phyloP scores from a whole-genome alignment of 129 eudicot species.

The Tanacetum coccineum region DNA sequence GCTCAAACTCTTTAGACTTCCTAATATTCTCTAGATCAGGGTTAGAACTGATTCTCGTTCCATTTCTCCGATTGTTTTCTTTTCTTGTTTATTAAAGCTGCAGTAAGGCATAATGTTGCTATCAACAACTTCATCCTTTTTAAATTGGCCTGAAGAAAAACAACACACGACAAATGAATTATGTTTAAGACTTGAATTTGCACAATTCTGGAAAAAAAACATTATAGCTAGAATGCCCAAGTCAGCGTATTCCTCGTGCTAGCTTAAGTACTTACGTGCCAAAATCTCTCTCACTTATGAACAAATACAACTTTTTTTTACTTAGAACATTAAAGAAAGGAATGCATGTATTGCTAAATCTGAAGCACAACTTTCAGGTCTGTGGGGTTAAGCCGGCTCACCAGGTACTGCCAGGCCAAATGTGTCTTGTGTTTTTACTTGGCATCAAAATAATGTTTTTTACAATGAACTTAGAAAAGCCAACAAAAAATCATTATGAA shows the following conservation, averaged over 20 bases:
- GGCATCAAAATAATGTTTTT: too few relatives aligned
- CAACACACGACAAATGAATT: slow-evolving; percentile 8
- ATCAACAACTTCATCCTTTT: slow-evolving; percentile 67
- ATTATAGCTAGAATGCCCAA: not conserved
- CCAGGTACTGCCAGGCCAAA: not conserved
- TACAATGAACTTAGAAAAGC: too few relatives aligned
- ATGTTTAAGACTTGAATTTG: not conserved
- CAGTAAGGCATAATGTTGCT: slow-evolving; percentile 81
- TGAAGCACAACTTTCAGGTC: not conserved
- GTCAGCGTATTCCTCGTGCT: not conserved
- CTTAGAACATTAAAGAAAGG: not conserved
- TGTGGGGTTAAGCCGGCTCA: not conserved
- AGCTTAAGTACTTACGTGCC: not conserved
- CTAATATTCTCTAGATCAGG: too few relatives aligned
- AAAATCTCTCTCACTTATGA: not conserved
- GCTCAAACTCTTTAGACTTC: too few relatives aligned
- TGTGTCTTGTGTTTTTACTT: too few relatives aligned
- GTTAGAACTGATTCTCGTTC: slow-evolving; percentile 96
- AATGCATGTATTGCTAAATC: not conserved
- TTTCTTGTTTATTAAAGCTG: slow-evolving; percentile 65
- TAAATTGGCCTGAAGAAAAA: slow-evolving; percentile 61
- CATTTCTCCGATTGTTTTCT: slow-evolving; percentile 89
- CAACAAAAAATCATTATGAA: too few relatives aligned
- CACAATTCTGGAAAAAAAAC: slow-evolving; percentile 2
- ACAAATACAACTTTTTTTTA: not conserved